phyloP scores from a whole-genome alignment of 1,139 yeast species.

The Tardiomyces digboiensis region DNA sequence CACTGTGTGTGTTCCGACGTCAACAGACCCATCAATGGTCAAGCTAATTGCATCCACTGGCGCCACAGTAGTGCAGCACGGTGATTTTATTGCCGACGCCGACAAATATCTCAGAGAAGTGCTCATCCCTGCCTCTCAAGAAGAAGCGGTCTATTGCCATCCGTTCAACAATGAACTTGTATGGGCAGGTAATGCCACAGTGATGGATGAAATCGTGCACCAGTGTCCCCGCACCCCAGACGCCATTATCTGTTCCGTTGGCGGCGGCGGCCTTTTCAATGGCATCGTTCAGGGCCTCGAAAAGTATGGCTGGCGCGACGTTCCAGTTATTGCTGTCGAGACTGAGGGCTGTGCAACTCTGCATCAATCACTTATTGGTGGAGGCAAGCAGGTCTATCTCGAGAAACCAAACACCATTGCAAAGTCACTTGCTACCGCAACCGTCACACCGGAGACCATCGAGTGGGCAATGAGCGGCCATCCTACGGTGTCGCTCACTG shows the following conservation, averaged over 20 bases:
- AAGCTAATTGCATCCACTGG: constrained; percentile 38
- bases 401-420: constrained; percentile 47
- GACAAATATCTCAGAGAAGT: constrained; percentile 40
- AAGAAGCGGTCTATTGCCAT: constrained; percentile 45
- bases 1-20: constrained; percentile 54
- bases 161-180: constrained; percentile 58
- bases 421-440: constrained; percentile 52
- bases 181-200: constrained; percentile 61
- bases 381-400: constrained; percentile 30
- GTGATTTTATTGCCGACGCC: constrained; percentile 55
- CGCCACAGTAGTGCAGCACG: constrained; percentile 46
- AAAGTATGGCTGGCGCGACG: constrained; percentile 30
- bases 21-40: constrained; percentile 35
- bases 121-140: constrained; percentile 20
- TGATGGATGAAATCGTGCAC: constrained; percentile 46
- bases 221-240: constrained; percentile 38
- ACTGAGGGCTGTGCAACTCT: constrained; percentile 57
- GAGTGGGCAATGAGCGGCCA: constrained; percentile 31
- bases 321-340: constrained; percentile 52
- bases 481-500: constrained; percentile 37
- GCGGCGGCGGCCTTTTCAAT: constrained; percentile 67
- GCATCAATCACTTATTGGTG: constrained; percentile 37
- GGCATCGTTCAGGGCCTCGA: constrained; percentile 54
- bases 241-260: constrained; percentile 60
- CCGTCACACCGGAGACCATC: constrained; percentile 41